Percentiles rank a stretch among this genome's conserved stretches.
These are phyloP conservation scores for Talaromyces rugulosus DNA, from an alignment of 2,329 filamentous ascomycete species.

Conservation along the genomic window DNA sequence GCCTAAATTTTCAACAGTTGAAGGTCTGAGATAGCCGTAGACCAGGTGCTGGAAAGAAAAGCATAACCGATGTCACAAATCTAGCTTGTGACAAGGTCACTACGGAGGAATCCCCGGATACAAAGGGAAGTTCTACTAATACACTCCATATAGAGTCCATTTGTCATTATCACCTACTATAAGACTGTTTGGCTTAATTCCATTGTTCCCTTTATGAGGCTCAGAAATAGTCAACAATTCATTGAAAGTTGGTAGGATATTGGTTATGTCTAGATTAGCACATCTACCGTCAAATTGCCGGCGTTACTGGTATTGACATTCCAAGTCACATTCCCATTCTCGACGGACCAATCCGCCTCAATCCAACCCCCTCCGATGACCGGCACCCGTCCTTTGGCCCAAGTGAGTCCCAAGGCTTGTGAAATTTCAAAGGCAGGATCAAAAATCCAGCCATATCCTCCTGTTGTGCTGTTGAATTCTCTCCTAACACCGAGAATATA, in stretches of 20 bases:
- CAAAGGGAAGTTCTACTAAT: not conserved
- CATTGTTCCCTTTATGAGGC: not conserved
- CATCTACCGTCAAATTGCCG: not conserved
- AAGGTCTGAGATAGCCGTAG: not conserved
- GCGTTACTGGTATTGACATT: not conserved
- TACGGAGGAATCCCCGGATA: not conserved
- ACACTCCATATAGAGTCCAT: not conserved
- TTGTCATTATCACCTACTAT: too few species aligned
- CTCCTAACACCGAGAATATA: slow-evolving; percentile 7
- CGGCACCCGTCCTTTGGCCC: not conserved
- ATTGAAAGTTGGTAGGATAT: not conserved
- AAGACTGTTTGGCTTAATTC: not conserved
- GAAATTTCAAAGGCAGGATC: not conserved
- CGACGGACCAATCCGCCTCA: not conserved
- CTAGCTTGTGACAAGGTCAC: not conserved
- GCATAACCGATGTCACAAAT: not conserved
- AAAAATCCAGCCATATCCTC: not conserved
- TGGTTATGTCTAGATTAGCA: not conserved
- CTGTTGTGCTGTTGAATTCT: not conserved
- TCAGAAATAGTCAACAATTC: not conserved
- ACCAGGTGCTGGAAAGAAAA: too few species aligned
- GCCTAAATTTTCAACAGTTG: not conserved
- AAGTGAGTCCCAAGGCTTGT: not conserved
- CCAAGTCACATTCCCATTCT: not conserved
- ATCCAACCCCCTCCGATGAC: not conserved